These are phyloP conservation scores for Neurospora sp. DNA, from an alignment of 495 filamentous ascomycete genomes.

Conservation along the genomic window DNA sequence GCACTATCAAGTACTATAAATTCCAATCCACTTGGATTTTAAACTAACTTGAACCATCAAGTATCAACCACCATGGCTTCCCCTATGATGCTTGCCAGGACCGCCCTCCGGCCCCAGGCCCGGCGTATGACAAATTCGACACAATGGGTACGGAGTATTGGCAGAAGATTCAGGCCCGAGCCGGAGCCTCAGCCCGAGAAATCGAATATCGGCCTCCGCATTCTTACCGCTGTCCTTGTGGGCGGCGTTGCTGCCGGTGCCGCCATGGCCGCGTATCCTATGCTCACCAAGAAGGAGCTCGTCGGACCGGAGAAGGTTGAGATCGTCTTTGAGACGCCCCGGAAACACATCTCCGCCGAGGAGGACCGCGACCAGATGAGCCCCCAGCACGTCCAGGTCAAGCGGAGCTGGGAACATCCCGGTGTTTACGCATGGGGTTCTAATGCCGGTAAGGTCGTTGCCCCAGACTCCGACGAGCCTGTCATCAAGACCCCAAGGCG, in stretches of 20 bases:
- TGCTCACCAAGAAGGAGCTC: neutral
- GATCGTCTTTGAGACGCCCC: constrained; percentile 50
- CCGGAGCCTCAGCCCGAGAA: neutral
- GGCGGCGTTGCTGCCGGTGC: constrained; percentile 19
- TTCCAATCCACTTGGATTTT: too few relatives aligned
- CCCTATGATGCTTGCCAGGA: constrained; percentile 7
- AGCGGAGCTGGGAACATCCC: constrained; percentile 78
- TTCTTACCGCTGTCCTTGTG: constrained; percentile 13
- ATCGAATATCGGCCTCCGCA: constrained; percentile 1
- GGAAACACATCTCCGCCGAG: constrained; percentile 49
- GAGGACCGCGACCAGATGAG: constrained; percentile 62
- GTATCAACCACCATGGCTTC: constrained; percentile 13
- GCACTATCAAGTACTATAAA: neutral
- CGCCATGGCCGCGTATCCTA: constrained; percentile 16
- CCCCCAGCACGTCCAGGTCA: constrained; percentile 73
- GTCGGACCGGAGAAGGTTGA: constrained; percentile 25
- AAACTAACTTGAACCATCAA: neutral
- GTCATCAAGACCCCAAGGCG: constrained; percentile 70
- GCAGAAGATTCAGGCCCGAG: constrained; percentile 6
- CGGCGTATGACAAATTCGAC: neutral
- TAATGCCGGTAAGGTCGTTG: constrained; percentile 75
- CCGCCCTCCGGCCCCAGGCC: constrained; percentile 10
- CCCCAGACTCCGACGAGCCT: constrained; percentile 67
- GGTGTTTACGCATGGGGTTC: constrained; percentile 91
- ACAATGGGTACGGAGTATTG: constrained; percentile 25